Percentiles rank a stretch among this genome's conserved stretches.
phyloP scores from a whole-genome alignment of 768 basidiomycete species.

The Pisolithus microcarpus region DNA sequence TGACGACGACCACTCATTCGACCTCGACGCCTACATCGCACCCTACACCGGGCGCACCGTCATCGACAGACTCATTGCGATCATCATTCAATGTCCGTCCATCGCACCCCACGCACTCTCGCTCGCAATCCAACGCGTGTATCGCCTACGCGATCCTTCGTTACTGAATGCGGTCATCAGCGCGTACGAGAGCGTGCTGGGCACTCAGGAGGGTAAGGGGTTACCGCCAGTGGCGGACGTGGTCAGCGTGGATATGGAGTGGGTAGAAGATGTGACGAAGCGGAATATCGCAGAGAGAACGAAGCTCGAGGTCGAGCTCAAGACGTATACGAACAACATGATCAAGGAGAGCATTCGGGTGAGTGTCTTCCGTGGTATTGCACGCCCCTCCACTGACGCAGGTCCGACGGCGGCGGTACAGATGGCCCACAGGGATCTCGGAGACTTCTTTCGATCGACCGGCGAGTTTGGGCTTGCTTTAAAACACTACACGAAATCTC shows the following conservation, averaged over 20 bases:
- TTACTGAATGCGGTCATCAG: slow-evolving; percentile 45
- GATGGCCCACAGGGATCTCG: slow-evolving; percentile 91
- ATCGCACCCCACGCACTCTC: slow-evolving; percentile 69
- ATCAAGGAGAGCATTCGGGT: slow-evolving; percentile 98
- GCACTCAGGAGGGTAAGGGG: slow-evolving; percentile 24
- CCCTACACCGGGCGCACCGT: slow-evolving; percentile 75
- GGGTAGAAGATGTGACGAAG: slow-evolving; percentile 63
- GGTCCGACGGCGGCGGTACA: slow-evolving; percentile 22
- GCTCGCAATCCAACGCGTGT: slow-evolving; percentile 56
- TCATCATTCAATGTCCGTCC: slow-evolving; percentile 56
- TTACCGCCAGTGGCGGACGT: slow-evolving; percentile 44
- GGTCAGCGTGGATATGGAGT: slow-evolving; percentile 53
- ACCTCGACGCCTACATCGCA: slow-evolving; percentile 73
- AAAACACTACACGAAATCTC: slow-evolving; percentile 82
- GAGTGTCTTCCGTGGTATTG: slow-evolving; percentile 21
- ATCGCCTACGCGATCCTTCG: slow-evolving; percentile 60
- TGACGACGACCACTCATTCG: slow-evolving; percentile 80
- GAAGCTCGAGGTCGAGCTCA: slow-evolving; percentile 90
- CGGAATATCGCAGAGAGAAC: slow-evolving; percentile 67
- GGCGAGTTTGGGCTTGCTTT: slow-evolving; percentile 70
- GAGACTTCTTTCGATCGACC: slow-evolving; percentile 62
- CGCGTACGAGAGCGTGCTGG: slow-evolving; percentile 46
- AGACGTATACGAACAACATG: slow-evolving; percentile 92
- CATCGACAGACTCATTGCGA: slow-evolving; percentile 65
- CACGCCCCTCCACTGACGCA: background rate